Conservation (phyloP, 2,329 filamentous ascomycete genomes). For the Rutstroemia sp. region DNA sequence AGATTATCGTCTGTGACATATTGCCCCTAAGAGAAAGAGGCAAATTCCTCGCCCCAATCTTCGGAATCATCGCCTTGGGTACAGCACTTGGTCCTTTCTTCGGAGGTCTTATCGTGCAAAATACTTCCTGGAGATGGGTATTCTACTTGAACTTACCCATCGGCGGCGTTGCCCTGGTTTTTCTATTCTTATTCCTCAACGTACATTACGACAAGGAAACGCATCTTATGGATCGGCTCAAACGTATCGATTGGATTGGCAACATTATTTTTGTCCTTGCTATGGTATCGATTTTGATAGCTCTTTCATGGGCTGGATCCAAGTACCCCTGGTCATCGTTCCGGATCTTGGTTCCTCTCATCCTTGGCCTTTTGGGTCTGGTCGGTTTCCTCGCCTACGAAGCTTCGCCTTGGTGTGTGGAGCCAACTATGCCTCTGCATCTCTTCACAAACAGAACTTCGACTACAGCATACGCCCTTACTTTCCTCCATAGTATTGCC, state of each 20-base stretch:
- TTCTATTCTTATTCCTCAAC: slow-evolving; percentile 1
- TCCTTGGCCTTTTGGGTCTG: slow-evolving; percentile 27
- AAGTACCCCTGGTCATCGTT: slow-evolving; percentile 7
- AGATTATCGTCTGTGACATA: not conserved
- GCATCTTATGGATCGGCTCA: not conserved
- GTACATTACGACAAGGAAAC: not conserved
- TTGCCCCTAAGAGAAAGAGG: not conserved
- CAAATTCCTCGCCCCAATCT: not conserved
- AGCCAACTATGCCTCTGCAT: slow-evolving; percentile 9
- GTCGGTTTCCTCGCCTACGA: slow-evolving; percentile 22
- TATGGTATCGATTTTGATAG: slow-evolving; percentile 35
- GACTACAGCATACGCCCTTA: slow-evolving; percentile 25
- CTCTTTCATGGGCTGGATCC: slow-evolving; percentile 30
- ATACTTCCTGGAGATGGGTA: slow-evolving; percentile 27
- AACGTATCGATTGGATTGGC: slow-evolving; percentile 37
- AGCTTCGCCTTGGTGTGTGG: not conserved
- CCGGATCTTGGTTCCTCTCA: slow-evolving; percentile 29
- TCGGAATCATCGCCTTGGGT: not conserved
- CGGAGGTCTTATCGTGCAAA: slow-evolving; percentile 8
- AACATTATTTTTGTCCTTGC: slow-evolving; percentile 35
- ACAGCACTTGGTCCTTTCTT: not conserved
- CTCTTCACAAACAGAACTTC: slow-evolving; percentile 11
- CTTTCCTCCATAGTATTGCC: slow-evolving; percentile 34
- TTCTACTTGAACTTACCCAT: slow-evolving; percentile 47
- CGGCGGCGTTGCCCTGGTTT: slow-evolving; percentile 7